phyloP scores from a whole-genome alignment of 495 filamentous ascomycete genomes.

The Tuber microsphaerosporum region DNA sequence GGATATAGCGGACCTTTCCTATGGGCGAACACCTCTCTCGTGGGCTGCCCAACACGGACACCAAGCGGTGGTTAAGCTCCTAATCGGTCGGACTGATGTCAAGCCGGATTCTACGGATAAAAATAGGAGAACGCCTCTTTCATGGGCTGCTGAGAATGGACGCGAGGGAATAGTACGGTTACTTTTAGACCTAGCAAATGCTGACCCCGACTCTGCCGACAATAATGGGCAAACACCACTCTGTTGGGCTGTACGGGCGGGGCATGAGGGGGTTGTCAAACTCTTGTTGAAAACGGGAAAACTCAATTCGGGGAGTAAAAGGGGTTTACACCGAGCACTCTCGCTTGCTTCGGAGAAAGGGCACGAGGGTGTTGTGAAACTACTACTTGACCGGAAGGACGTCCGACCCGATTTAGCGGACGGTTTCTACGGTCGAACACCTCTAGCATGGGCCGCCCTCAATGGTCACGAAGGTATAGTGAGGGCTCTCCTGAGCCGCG shows the following conservation, averaged over 20 bases:
- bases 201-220: neutral
- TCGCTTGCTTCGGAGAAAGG: slow-evolving; percentile 27
- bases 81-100: neutral
- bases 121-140: neutral
- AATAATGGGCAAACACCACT: slow-evolving; percentile 21
- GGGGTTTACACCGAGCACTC: slow-evolving; percentile 16
- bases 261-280: slow-evolving; percentile 23
- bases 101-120: neutral
- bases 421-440: slow-evolving; percentile 23
- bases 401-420: slow-evolving; percentile 12
- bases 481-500: slow-evolving; percentile 68
- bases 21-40: slow-evolving; percentile 28
- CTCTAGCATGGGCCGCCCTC: slow-evolving; percentile 31
- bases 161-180: neutral
- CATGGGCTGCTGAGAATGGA: neutral
- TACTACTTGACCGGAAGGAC: slow-evolving; percentile 17
- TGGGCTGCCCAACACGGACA: slow-evolving; percentile 31
- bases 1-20: slow-evolving; percentile 24
- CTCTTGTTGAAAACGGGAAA: slow-evolving; percentile 12
- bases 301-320: slow-evolving; percentile 12
- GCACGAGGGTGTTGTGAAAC: slow-evolving; percentile 18
- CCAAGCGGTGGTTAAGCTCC: slow-evolving; percentile 13
- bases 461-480: slow-evolving; percentile 86
- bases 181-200: neutral
- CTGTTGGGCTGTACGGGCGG: slow-evolving; percentile 27